Base-by-base conservation (phyloP, 1,284 basidiomycete species). In the Moniliella sp. region DNA sequence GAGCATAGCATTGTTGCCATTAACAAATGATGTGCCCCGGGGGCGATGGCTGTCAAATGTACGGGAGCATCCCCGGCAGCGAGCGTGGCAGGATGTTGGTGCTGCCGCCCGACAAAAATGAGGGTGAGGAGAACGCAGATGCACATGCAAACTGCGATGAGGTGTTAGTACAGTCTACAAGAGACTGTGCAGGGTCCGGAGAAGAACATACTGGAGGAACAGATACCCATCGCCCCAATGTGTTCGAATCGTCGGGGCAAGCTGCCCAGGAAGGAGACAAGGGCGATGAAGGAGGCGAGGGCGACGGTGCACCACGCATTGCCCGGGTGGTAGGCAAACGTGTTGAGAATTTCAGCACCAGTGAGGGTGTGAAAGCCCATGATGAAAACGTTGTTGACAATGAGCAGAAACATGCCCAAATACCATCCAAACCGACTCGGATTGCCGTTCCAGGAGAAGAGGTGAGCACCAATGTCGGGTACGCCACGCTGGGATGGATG, bases 401-500 rank as follows among this genome's bases (percentile, higher is more conserved):
- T 28, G 3, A 56, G 45, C 1, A 43, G 41, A 15, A 47, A 15
- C 1, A 43, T 48, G n/a, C n/a, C n/a, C n/a, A n/a, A n/a, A n/a
- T n/a, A n/a, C n/a, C n/a, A n/a, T n/a, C n/a, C n/a, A n/a, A n/a
- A n/a, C n/a, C n/a, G n/a, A n/a, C n/a, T n/a, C n/a, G n/a, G n/a
- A n/a, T n/a, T n/a, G n/a, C n/a, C n/a, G n/a, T n/a, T n/a, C 13
- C 30, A 21, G 11, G 16, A 16, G 21, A 31, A 31, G 18, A 31
- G 23, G 8, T 25, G 30, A 3, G 19, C 30, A 4, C 30, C 30
- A 21, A 31, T 31, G 16, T 30, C 73, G 49, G 70, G 72, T 15
- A 75, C 70, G 44, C 74, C 69, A n/a, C 66, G 65, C 8, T 47
- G 32, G 3, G 44, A 37, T 0, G 73, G 73, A 38, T 75, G 66